Evolutionary conservation across 2,329 filamentous ascomycete genomes (phyloP).

Genomic region (Nigrospora oryzae): DNA sequence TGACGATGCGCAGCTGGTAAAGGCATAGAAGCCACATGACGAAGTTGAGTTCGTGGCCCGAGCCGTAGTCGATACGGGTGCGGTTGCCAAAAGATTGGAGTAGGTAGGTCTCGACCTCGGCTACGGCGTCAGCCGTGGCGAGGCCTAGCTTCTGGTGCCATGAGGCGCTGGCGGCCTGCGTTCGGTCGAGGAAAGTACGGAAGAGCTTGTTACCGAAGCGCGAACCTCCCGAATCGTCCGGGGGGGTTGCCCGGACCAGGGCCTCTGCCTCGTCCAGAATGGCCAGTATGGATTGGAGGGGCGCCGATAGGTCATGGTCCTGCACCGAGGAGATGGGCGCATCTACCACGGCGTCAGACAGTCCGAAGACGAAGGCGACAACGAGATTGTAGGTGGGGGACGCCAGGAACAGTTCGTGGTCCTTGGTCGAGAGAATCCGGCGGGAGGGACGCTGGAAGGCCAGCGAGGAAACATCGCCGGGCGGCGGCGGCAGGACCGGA

Average conservation of each 20-base stretch:
- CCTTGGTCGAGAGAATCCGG: slow-evolving; percentile 71
- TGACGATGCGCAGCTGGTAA: slow-evolving; percentile 65
- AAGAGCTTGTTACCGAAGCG: slow-evolving; percentile 94
- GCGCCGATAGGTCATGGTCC: slow-evolving; percentile 45
- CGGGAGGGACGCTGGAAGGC: slow-evolving; percentile 61
- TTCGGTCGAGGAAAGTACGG: slow-evolving; percentile 66
- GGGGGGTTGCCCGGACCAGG: slow-evolving; percentile 62
- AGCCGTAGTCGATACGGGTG: slow-evolving; percentile 88
- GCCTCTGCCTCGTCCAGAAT: slow-evolving; percentile 64
- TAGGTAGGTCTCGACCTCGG: slow-evolving; percentile 74
- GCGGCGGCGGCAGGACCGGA: slow-evolving; percentile 61
- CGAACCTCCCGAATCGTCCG: slow-evolving; percentile 79
- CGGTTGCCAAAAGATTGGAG: slow-evolving; percentile 78
- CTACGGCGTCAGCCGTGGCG: slow-evolving; percentile 40
- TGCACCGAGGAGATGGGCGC: slow-evolving; percentile 56
- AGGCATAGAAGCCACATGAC: slow-evolving; percentile 94
- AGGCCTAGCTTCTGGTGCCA: slow-evolving; percentile 61
- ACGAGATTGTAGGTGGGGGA: slow-evolving; percentile 72
- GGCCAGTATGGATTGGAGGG: slow-evolving; percentile 54
- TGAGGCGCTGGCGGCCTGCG: slow-evolving; percentile 41
- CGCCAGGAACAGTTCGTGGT: slow-evolving; percentile 73
- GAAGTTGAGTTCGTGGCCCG: slow-evolving; percentile 96
- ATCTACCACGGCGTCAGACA: slow-evolving; percentile 74
- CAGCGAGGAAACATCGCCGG: slow-evolving; percentile 46
- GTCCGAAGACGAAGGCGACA: slow-evolving; percentile 74